Base-by-base conservation (phyloP, 129 eudicot species). In the Dittrichia graveolens region DNA sequence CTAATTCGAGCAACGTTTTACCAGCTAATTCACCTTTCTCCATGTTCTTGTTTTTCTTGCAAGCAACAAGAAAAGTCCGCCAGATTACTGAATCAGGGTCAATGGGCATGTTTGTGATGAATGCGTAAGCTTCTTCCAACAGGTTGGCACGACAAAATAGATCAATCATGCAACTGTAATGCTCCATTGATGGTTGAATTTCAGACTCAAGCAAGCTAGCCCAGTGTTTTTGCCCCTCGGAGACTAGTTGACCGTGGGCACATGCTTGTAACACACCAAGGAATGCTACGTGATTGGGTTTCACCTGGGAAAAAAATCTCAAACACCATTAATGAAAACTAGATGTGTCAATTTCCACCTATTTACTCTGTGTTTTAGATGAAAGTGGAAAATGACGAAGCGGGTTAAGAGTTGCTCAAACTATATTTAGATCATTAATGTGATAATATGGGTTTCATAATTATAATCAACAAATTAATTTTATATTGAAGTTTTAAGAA, bases 151-250 rank as follows among this genome's bases (percentile, higher is more conserved):
- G 89, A 53, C 92, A 82, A 31, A 67, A 75, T 45, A 86, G 47
- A 69, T 86, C 96, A 31, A 86, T 87, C 89, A 86, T 74, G 89
- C 90, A 86, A 67, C 84, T 86, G 54, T 86, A 89, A 41, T 89
- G 92, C 80, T 84, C 90, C 70, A 82, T 75, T 15, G 86, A 75
- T 49, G 96, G 88, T 71, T 75, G 85, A n/a, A 80, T 67, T 15
- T 83, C 80, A 13, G 61, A 86, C 35, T 70, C 67, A 5, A 86
- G 79, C 85, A 89, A 81, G 78, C 63, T 77, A 39, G 84, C 52
- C 89, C 91, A 86, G 31, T 69, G 84, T 59, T 44, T 78, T 75
- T 13, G 74, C 16, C 96, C 96, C 46, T 86, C 85, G 2, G 69
- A 18, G 15, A 86, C 92, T 67, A 84, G 80, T 41, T 90, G 90